Evolutionary conservation across 2,329 filamentous ascomycete species (phyloP).

Genomic region (Fusarium sp.): DNA sequence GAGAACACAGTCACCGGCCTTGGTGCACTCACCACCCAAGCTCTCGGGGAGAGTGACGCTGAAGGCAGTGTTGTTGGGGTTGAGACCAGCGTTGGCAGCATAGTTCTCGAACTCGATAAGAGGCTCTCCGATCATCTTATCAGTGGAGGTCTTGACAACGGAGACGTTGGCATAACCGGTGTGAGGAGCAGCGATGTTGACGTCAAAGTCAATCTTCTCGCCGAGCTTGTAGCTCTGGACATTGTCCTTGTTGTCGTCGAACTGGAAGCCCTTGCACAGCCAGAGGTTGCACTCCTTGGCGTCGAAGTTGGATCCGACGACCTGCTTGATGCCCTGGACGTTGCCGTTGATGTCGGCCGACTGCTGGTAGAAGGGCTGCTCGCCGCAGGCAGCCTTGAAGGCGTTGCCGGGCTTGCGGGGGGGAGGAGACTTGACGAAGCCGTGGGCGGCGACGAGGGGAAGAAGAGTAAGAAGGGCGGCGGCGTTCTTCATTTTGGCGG

Average conservation of each 20-base stretch:
- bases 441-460: slow-evolving; percentile 54
- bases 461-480: slow-evolving; percentile 40
- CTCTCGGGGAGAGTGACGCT: slow-evolving; percentile 64
- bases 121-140: slow-evolving; percentile 62
- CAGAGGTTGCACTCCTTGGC: slow-evolving; percentile 52
- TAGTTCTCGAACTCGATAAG: slow-evolving; percentile 67
- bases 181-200: slow-evolving; percentile 56
- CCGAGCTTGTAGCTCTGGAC: slow-evolving; percentile 57
- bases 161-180: slow-evolving; percentile 65
- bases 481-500: slow-evolving; percentile 39
- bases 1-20: slow-evolving; percentile 61
- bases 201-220: slow-evolving; percentile 55
- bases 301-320: slow-evolving; percentile 41
- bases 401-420: slow-evolving; percentile 56
- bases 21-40: slow-evolving; percentile 57
- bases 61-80: slow-evolving; percentile 60
- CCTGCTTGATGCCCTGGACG: slow-evolving; percentile 51
- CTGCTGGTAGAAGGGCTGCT: slow-evolving; percentile 51
- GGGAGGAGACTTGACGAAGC: slow-evolving; percentile 54
- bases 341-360: slow-evolving; percentile 51
- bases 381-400: slow-evolving; percentile 57
- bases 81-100: slow-evolving; percentile 56
- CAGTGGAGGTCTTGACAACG: slow-evolving; percentile 63
- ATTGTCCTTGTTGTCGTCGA: slow-evolving; percentile 56
- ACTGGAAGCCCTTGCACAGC: slow-evolving; percentile 60